Evolutionary conservation across 192 early-diverging fungal species (phyloP).

Genomic region (Phycomyces blakesleeanus): DNA sequence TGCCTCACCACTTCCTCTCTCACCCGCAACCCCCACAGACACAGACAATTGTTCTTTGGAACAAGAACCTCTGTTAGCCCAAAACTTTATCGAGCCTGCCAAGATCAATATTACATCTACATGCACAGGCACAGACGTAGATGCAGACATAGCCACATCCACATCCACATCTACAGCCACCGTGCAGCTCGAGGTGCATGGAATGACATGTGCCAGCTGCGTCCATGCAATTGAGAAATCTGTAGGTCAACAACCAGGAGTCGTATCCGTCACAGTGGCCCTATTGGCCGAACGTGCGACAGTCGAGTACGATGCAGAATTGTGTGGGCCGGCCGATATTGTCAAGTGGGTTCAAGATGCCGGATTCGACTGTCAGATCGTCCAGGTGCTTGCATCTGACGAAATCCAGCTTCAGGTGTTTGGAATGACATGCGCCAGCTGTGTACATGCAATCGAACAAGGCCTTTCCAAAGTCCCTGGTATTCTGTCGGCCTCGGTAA

Average conservation of each 20-base stretch:
- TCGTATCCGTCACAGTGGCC: slow-evolving; percentile 54
- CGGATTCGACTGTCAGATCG: slow-evolving; percentile 71
- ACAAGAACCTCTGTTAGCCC: slow-evolving; percentile 18
- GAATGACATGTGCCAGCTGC: slow-evolving; percentile 87
- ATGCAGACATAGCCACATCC: slow-evolving; percentile 47
- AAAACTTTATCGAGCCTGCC: slow-evolving; percentile 69
- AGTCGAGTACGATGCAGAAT: slow-evolving; percentile 62
- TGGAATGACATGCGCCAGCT: slow-evolving; percentile 88
- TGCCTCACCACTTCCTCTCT: not conserved
- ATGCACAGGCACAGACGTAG: not conserved
- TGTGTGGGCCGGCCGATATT: slow-evolving; percentile 41
- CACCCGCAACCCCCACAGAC: not conserved
- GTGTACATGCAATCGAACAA: slow-evolving; percentile 69
- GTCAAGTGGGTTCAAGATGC: slow-evolving; percentile 66
- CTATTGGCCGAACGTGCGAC: slow-evolving; percentile 72
- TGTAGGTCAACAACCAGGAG: slow-evolving; percentile 48
- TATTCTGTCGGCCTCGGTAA: slow-evolving; percentile 49
- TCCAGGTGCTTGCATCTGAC: slow-evolving; percentile 1
- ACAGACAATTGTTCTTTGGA: not conserved
- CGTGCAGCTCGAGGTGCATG: slow-evolving; percentile 76
- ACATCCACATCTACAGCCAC: slow-evolving; percentile 58
- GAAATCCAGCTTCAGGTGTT: slow-evolving; percentile 33
- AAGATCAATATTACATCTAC: slow-evolving; percentile 9
- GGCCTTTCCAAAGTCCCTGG: slow-evolving; percentile 51
- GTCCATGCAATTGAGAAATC: slow-evolving; percentile 71